Evolutionary conservation across 2,329 filamentous ascomycete species (phyloP).

Genomic region (Trichophyton simii): DNA sequence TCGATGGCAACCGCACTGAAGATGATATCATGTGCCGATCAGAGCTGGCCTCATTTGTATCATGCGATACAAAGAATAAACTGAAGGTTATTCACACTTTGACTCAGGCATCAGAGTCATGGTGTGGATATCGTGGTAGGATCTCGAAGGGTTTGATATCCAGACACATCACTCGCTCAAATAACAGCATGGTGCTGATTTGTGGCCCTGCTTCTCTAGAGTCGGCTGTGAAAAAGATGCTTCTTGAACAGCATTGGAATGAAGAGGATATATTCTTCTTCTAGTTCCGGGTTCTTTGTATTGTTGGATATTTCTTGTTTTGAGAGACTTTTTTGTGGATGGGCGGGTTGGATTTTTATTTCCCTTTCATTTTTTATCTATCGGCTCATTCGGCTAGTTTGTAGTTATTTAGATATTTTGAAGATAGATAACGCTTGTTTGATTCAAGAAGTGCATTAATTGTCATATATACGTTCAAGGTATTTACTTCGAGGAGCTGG

Average conservation of each 20-base stretch:
- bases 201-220: slow-evolving; percentile 4
- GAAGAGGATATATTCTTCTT: slow-evolving; percentile 4
- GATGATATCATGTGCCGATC: slow-evolving; percentile 70
- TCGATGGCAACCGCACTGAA: slow-evolving; percentile 65
- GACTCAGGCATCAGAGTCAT: slow-evolving; percentile 49
- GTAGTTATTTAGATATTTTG: too few relatives aligned
- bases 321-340: neutral
- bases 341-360: neutral
- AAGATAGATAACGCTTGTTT: too few relatives aligned
- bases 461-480: neutral
- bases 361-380: neutral
- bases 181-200: slow-evolving; percentile 4
- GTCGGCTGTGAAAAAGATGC: neutral
- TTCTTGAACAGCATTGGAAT: slow-evolving; percentile 1
- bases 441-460: neutral
- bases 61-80: slow-evolving; percentile 38
- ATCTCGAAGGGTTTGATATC: slow-evolving; percentile 37
- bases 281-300: neutral
- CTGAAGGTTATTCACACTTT: slow-evolving; percentile 59
- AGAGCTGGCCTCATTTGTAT: slow-evolving; percentile 55
- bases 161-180: neutral
- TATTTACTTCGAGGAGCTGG: neutral
- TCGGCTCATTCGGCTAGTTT: neutral
- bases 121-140: slow-evolving; percentile 56
- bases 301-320: neutral